These are phyloP conservation scores for Pilatotrama ljubarskyi DNA, from an alignment of 768 basidiomycete genomes.

Conservation along the genomic window DNA sequence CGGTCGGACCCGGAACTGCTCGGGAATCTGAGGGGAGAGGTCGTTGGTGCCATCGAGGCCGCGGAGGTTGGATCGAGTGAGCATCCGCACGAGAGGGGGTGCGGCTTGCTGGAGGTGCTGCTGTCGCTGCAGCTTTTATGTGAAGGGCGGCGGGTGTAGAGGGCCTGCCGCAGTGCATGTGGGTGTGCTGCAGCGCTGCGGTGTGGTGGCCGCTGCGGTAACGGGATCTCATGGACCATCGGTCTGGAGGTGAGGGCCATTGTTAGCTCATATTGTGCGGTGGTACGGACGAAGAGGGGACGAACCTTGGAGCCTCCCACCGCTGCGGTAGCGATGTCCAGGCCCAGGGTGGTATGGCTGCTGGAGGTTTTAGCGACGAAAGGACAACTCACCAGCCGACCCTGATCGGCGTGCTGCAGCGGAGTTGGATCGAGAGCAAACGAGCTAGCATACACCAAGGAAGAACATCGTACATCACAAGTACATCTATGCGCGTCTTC, in stretches of 20 bases:
- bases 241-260: neutral
- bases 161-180: neutral
- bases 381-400: neutral
- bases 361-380: neutral
- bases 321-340: no score
- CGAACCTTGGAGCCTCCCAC: neutral
- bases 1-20: no score
- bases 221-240: no score
- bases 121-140: neutral
- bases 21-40: neutral
- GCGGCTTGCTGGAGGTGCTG: neutral
- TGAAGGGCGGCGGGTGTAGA: neutral
- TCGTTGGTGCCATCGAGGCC: neutral
- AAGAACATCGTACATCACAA: neutral
- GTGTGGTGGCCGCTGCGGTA: neutral
- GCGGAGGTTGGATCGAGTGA: neutral
- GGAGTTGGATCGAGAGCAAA: no score
- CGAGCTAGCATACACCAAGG: neutral
- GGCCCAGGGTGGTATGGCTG: no score
- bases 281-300: neutral
- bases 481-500: neutral
- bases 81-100: neutral
- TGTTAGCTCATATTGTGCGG: neutral
- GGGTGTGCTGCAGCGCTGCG: neutral
- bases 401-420: neutral